phyloP scores from a whole-genome alignment of 2,329 filamentous ascomycete species.

The Ceratocystis ficicola region DNA sequence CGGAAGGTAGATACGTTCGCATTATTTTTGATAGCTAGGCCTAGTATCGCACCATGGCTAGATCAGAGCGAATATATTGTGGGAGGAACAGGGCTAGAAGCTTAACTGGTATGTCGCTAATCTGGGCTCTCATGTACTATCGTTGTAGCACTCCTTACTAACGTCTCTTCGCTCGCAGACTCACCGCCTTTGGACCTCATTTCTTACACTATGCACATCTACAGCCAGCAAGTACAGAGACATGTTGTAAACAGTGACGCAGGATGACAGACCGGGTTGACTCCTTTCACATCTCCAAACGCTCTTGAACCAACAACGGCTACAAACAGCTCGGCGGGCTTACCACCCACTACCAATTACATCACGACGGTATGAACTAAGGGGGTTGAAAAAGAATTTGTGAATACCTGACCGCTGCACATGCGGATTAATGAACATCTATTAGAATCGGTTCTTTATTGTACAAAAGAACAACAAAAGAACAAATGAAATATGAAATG shows the following conservation, averaged over 20 bases:
- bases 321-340: not conserved
- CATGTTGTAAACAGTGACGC: slow-evolving; percentile 8
- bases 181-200: not conserved
- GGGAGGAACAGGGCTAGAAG: slow-evolving; percentile 22
- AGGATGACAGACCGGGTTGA: not conserved
- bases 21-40: slow-evolving; percentile 12
- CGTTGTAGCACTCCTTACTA: not conserved
- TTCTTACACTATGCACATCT: slow-evolving; percentile 12
- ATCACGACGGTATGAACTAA: slow-evolving; percentile 10
- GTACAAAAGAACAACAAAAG: not conserved
- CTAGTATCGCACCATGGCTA: slow-evolving; percentile 2
- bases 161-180: not conserved
- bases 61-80: slow-evolving; percentile 20
- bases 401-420: not conserved
- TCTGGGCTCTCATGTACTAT: not conserved
- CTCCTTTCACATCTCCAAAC: not conserved
- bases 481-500: not conserved
- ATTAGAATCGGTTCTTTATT: not conserved
- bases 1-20: not conserved
- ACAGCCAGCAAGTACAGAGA: not conserved
- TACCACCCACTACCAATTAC: not conserved
- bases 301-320: not conserved
- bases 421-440: not conserved
- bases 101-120: slow-evolving; percentile 12
- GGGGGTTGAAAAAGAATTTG: not conserved